A percentile compares a stretch with the other conserved stretches of the same genome.
These are phyloP conservation scores for Saraca asoca DNA, from an alignment of 331 rosid genomes.

Conservation along the genomic window DNA sequence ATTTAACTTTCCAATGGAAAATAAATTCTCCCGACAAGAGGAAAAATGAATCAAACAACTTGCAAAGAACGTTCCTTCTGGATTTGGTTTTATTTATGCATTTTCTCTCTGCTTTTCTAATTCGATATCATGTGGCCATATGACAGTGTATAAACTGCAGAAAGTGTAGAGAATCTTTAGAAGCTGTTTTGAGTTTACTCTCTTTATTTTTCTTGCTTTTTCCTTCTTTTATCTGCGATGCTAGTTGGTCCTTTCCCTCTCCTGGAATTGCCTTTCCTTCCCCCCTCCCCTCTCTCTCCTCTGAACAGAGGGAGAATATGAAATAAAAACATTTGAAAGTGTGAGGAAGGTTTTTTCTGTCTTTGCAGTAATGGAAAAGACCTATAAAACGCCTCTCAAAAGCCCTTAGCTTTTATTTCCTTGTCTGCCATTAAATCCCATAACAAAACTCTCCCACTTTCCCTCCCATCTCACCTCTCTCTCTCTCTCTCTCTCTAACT, in stretches of 20 bases:
- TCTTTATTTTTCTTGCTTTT: not conserved
- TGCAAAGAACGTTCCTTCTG: not conserved
- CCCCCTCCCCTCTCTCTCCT: not conserved
- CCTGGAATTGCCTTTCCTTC: constrained; percentile 14
- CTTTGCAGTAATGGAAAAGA: constrained; percentile 35
- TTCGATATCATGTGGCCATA: constrained; percentile 38
- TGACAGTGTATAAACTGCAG: constrained; percentile 38
- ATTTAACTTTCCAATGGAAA: too few relatives aligned
- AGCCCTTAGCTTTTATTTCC: constrained; percentile 44
- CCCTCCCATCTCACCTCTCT: not conserved
- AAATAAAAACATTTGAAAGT: not conserved
- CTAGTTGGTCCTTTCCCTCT: constrained; percentile 36
- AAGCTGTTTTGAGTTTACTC: constrained; percentile 24
- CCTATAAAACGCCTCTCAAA: constrained; percentile 41
- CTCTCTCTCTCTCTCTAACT: not conserved
- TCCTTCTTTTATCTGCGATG: constrained; percentile 31
- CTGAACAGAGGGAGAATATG: not conserved
- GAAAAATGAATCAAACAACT: not conserved
- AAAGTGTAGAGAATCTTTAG: constrained; percentile 45
- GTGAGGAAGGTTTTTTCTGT: constrained; percentile 30
- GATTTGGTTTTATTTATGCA: not conserved
- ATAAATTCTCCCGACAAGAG: too few relatives aligned
- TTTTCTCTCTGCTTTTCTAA: too few relatives aligned
- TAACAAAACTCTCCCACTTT: constrained; percentile 32
- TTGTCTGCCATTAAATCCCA: constrained; percentile 66